phyloP scores from a whole-genome alignment of 768 basidiomycete species.

The Suillus cothurnatus region DNA sequence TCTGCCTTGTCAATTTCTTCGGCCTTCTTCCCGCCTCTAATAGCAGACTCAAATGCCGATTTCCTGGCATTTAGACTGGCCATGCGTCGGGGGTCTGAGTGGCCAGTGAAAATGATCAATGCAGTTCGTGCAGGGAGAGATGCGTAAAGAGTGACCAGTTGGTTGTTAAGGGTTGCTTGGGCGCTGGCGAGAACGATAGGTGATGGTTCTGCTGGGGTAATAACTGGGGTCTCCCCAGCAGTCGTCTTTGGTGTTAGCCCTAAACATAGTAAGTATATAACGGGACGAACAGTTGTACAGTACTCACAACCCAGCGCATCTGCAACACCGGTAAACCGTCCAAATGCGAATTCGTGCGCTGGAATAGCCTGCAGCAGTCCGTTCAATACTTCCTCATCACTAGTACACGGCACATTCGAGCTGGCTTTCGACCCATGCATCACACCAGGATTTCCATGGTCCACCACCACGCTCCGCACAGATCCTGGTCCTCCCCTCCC shows the following conservation, averaged over 20 bases:
- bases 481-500: slow-evolving; percentile 43
- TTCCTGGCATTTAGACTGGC: slow-evolving; percentile 70
- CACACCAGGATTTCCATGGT: slow-evolving; percentile 79
- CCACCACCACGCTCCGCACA: slow-evolving; percentile 70
- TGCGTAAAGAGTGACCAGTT: slow-evolving; percentile 62
- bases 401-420: slow-evolving; percentile 71
- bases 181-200: slow-evolving; percentile 36
- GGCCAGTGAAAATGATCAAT: slow-evolving; percentile 83
- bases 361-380: slow-evolving; percentile 60
- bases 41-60: slow-evolving; percentile 66
- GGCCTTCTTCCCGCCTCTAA: slow-evolving; percentile 54
- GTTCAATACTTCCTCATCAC: slow-evolving; percentile 79
- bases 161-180: slow-evolving; percentile 59
- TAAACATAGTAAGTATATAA: slow-evolving; percentile 25
- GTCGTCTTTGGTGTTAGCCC: slow-evolving; percentile 64
- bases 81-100: slow-evolving; percentile 86
- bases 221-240: slow-evolving; percentile 34
- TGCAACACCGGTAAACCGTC: slow-evolving; percentile 80
- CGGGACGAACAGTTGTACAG: background rate
- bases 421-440: slow-evolving; percentile 88
- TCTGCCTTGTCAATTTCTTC: slow-evolving; percentile 57
- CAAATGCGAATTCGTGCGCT: slow-evolving; percentile 82
- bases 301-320: slow-evolving; percentile 78
- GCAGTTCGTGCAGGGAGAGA: slow-evolving; percentile 80
- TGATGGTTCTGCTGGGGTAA: slow-evolving; percentile 33